Conservation (phyloP, 2,329 filamentous ascomycete genomes). For the Xylariaceae sp. region DNA sequence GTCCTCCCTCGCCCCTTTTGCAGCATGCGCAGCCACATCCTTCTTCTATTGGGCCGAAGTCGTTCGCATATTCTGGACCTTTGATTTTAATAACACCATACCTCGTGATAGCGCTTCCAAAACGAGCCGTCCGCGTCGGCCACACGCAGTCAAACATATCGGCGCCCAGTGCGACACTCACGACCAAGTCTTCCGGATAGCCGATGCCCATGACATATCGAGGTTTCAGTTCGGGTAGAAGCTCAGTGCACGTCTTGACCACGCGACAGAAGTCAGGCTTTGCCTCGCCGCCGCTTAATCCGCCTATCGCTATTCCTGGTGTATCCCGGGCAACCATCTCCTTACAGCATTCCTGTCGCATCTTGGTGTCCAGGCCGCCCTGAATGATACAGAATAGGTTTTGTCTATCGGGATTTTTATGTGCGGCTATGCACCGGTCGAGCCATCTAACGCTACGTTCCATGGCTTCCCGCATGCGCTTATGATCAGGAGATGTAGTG, state of each 20-base stretch:
- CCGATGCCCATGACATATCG: conserved; percentile 99
- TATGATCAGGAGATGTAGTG: conserved; percentile 88
- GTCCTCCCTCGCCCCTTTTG: conserved; percentile 66
- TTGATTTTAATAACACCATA: conserved; percentile 84
- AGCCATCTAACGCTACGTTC: conserved; percentile 93
- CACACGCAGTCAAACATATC: conserved; percentile 99
- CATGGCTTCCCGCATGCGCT: conserved; percentile 93
- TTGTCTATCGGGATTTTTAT: conserved; percentile 80
- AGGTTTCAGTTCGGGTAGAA: conserved; percentile 91
- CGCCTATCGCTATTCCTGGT: conserved; percentile 95
- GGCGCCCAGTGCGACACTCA: conserved; percentile 90
- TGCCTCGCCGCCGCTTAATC: conserved; percentile 91
- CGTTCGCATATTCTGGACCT: conserved; percentile 74
- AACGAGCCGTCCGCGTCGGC: conserved; percentile 94
- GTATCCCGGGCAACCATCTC: conserved; percentile 92
- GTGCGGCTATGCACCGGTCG: conserved; percentile 90
- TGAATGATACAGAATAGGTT: conserved; percentile 99
- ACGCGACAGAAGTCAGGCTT: conserved; percentile 93
- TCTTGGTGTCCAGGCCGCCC: conserved; percentile 86
- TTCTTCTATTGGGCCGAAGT: conserved; percentile 84
- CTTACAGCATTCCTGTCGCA: conserved; percentile 81
- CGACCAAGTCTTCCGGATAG: conserved; percentile 93
- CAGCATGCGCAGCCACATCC: conserved; percentile 85
- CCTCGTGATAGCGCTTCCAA: conserved; percentile 90
- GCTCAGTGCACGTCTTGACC: conserved; percentile 80